These are phyloP conservation scores for Globisporangium middletonii DNA, from an alignment of 352 stramenopile species.

Conservation along the genomic window DNA sequence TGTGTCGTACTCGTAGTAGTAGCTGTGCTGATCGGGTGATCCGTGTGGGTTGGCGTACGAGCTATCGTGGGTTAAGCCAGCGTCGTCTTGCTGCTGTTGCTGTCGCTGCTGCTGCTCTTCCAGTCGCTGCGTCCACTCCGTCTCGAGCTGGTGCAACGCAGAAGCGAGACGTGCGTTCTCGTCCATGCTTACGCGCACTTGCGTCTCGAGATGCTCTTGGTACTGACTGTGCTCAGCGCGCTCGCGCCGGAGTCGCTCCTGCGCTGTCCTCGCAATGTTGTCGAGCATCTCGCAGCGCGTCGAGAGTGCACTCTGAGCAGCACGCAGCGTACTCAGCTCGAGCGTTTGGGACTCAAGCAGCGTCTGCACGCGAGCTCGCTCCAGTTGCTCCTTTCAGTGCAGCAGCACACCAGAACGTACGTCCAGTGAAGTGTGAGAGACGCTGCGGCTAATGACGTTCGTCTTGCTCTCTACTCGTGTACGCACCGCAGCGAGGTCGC, in stretches of 20 bases:
- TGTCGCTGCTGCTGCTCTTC: neutral
- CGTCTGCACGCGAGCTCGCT: slow-evolving; percentile 11
- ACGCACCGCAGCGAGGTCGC: neutral
- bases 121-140: slow-evolving; percentile 12
- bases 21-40: neutral
- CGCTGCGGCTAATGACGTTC: too few relatives aligned
- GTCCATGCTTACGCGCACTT: slow-evolving; percentile 37
- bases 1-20: slow-evolving; percentile 5
- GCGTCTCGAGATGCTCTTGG: slow-evolving; percentile 39
- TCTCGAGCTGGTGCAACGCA: slow-evolving; percentile 31
- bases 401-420: too few relatives aligned
- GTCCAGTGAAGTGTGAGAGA: too few relatives aligned
- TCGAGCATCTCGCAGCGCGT: slow-evolving; percentile 52
- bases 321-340: slow-evolving; percentile 29
- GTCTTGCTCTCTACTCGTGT: neutral
- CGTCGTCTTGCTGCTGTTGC: slow-evolving; percentile 10
- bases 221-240: slow-evolving; percentile 36
- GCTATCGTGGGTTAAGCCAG: slow-evolving; percentile 12
- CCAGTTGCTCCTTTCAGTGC: slow-evolving; percentile 20
- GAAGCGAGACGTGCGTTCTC: slow-evolving; percentile 43
- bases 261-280: slow-evolving; percentile 43
- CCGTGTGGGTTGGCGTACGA: neutral
- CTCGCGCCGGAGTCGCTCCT: slow-evolving; percentile 53
- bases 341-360: slow-evolving; percentile 27
- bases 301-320: slow-evolving; percentile 27